Evolutionary conservation across 2,329 filamentous ascomycete species (phyloP), one percentile per base, ranked within the genome.

Genomic region (Colletotrichum theobromicola): DNA sequence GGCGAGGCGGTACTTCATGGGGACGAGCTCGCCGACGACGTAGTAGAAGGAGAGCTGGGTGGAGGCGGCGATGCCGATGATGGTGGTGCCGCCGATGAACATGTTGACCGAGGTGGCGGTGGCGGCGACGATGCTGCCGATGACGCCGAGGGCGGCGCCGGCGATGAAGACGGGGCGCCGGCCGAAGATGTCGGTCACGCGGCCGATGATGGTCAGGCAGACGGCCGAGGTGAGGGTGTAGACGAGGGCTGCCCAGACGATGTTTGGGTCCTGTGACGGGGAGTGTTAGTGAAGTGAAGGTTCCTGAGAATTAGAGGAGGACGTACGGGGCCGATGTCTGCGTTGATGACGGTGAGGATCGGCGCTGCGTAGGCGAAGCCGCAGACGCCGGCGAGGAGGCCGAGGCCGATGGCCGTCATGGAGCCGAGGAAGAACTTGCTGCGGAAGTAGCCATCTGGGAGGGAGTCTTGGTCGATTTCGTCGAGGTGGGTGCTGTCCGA

Each of bases 31-130:
- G 16, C 79, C 80, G 70, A 84, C 78, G 34, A 83, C 80, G 60
- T 82, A 82, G 67, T 78, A 79, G 80, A 83, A 85, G 18, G 81
- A 83, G 26, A 85, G 78, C 76, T 86, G 84, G 3, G 80, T 80
- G 8, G 83, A 76, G 6, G 80, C 81, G 7, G 83, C 83, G 15
- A 84, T 78, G 26, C 85, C 85, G 65, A 80, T 79, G 60, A 85
- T 79, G n/a, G 81, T 81, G 69, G 79, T 83, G 53, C 82, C 83
- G 37, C 78, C 80, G 70, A 86, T 84, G 42, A 86, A 74, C 16
- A 80, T 81, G 57, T 80, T 79, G 71, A 87, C 79, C 46, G 77
- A 80, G 37, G 81, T 78, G 7, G 84, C 84, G 10, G 80, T 81
- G 15, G 82, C 83, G 67, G 81, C 81, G 61, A 85, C 79, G 61